These are phyloP conservation scores for Phytophthora citrophthora DNA, from an alignment of 352 stramenopile genomes.

Conservation along the genomic window DNA sequence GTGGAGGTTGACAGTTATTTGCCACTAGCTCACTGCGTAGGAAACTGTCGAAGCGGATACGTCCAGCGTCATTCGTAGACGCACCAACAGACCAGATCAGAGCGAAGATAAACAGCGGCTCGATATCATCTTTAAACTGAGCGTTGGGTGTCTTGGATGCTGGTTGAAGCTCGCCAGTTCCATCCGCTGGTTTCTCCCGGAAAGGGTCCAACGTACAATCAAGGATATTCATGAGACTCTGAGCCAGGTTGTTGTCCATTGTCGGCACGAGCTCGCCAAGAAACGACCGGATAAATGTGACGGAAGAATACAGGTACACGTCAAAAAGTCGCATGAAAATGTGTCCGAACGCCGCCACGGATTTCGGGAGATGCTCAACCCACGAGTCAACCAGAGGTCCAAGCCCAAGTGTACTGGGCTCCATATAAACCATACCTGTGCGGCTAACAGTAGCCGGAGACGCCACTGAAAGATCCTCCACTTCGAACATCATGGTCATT, in stretches of 20 bases:
- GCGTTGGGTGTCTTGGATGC: conserved; percentile 32
- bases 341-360: conserved; percentile 25
- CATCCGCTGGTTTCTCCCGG: conserved; percentile 54
- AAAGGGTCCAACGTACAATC: conserved; percentile 90
- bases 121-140: conserved; percentile 83
- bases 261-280: conserved; percentile 91
- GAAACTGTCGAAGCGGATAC: conserved; percentile 90
- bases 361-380: conserved; percentile 75
- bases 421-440: conserved; percentile 97
- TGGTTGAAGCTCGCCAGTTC: conserved; percentile 52
- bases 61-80: conserved; percentile 89
- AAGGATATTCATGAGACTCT: conserved; percentile 92
- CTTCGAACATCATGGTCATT: conserved; percentile 99
- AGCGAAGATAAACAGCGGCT: conserved; percentile 93
- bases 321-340: conserved; percentile 87
- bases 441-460: conserved; percentile 95
- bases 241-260: conserved; percentile 93
- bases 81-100: conserved; percentile 93
- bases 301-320: conserved; percentile 89
- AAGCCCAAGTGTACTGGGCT: conserved; percentile 91
- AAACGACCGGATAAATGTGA: conserved; percentile 89
- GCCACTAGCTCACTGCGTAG: conserved; percentile 85
- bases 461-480: conserved; percentile 94
- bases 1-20: conserved; percentile 57
- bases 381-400: conserved; percentile 91